Evolutionary conservation across 305 asterid species (phyloP).

Genomic region (Solanum aculeatissimum): DNA sequence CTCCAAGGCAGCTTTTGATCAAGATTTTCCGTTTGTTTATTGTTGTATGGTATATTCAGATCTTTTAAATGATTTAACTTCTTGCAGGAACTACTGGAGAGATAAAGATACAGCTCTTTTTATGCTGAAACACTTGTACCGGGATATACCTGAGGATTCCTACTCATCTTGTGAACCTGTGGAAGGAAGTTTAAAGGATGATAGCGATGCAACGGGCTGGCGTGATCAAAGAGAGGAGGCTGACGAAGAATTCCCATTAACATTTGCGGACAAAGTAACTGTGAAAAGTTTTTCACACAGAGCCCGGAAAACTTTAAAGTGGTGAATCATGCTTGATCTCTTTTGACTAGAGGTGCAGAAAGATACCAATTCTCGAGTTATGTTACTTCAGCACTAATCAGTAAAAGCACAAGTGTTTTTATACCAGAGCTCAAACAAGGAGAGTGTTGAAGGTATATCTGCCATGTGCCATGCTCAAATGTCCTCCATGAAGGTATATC

Average conservation of each 20-base stretch:
- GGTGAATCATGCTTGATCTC: neutral
- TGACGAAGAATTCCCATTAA: conserved; percentile 76
- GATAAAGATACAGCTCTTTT: conserved; percentile 89
- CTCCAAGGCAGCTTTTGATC: neutral
- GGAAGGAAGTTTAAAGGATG: conserved; percentile 24
- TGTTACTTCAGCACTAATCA: neutral
- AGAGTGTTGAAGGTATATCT: neutral
- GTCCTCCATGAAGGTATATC: neutral
- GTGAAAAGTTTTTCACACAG: conserved; percentile 44
- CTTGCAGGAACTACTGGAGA: conserved; percentile 87
- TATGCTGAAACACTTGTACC: conserved; percentile 79
- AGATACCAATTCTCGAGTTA: neutral
- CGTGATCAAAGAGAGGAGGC: conserved; percentile 42
- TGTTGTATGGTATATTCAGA: neutral
- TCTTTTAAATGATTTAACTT: neutral
- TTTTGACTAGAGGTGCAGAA: neutral
- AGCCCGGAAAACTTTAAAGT: conserved; percentile 28
- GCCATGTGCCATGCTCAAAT: neutral
- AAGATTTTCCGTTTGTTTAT: neutral
- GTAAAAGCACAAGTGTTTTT: neutral
- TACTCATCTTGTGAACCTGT: conserved; percentile 12
- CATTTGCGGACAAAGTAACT: conserved; percentile 52
- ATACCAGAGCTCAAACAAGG: neutral
- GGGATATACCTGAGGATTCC: conserved; percentile 66
- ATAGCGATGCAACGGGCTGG: conserved; percentile 25